Evolutionary conservation across 306 rosid genomes (phyloP).

Genomic region (Lathyrus oleraceus): DNA sequence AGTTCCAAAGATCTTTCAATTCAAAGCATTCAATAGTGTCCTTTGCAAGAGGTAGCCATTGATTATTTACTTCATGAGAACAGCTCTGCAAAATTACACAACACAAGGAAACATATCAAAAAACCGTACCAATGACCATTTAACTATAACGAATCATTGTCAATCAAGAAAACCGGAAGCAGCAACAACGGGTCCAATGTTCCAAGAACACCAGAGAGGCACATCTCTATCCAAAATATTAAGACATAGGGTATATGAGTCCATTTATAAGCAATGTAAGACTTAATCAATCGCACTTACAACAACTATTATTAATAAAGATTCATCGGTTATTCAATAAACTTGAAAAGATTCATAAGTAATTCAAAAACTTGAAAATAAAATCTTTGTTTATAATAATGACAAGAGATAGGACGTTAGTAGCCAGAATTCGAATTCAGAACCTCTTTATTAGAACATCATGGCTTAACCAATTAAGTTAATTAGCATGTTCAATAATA

Average conservation of each 20-base stretch:
- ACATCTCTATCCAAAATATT: no score
- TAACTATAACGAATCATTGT: background rate
- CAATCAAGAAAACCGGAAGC: background rate
- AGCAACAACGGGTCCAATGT: no score
- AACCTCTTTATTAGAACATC: background rate
- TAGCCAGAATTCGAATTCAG: background rate
- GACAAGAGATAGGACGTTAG: background rate
- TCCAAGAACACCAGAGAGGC: no score
- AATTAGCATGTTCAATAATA: background rate
- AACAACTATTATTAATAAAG: no score
- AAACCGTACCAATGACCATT: background rate
- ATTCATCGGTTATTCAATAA: no score
- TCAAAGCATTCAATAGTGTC: conserved; percentile 53
- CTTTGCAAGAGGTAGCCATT: conserved; percentile 54
- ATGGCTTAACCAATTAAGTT: background rate
- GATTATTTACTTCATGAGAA: conserved; percentile 48
- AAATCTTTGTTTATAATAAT: no score
- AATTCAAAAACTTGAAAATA: no score
- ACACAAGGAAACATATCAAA: conserved; percentile 1
- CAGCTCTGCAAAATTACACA: conserved; percentile 47
- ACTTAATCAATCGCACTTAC: no score
- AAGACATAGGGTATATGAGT: no score
- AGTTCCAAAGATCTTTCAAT: conserved; percentile 65
- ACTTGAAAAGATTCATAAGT: no score
- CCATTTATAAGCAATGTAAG: no score